Base-by-base conservation (phyloP, 371 early-diverging fungal species). In the Lichtheimia ornata region DNA sequence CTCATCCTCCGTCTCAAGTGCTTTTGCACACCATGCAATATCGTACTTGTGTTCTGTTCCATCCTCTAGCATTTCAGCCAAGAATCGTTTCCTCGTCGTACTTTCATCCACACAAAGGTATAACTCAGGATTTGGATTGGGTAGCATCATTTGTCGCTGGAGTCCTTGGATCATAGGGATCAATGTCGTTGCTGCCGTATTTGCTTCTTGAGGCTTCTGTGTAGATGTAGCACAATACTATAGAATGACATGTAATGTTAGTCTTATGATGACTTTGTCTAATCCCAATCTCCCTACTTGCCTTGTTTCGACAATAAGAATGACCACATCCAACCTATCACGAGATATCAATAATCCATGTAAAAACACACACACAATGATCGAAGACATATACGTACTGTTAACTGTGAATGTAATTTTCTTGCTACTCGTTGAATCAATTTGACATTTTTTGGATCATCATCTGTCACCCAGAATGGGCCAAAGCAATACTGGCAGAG, bases 401-500 rank as follows among this genome's bases (percentile, higher is more conserved):
- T 91, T 49, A 94, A 58, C 64, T 96, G 96, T 5, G 81, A 44
- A 72, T 93, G 93, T 60, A 92, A 80, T 42, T 77, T 77, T 3
- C 85, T 77, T 12, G 91, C 85, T n/a, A 94, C 70, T 42, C 91
- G 83, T 60, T 88, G 88, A 2, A 89, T 72, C 27, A 94, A 73
- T 72, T 90, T 92, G 54, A 83, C 75, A 71, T 91, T 79, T 18
- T 77, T 84, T 22, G 90, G 92, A 61, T 96, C 96, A 53, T 88
- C 88, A 24, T 86, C 79, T 13, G 92, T 81, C 0, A 83, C 75
- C 88, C 93, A 96, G 61, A 91, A 92, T 1, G 93, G 94, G 1
- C 88, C 89, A 76, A 91, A 96, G 66, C 95, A 96, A 45, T 77
- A 72, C 24, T 81, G 76, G 62, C 95, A 96, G 52, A 93, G 67